phyloP scores from a whole-genome alignment of 495 filamentous ascomycete genomes.

The Hamigera avellanea region DNA sequence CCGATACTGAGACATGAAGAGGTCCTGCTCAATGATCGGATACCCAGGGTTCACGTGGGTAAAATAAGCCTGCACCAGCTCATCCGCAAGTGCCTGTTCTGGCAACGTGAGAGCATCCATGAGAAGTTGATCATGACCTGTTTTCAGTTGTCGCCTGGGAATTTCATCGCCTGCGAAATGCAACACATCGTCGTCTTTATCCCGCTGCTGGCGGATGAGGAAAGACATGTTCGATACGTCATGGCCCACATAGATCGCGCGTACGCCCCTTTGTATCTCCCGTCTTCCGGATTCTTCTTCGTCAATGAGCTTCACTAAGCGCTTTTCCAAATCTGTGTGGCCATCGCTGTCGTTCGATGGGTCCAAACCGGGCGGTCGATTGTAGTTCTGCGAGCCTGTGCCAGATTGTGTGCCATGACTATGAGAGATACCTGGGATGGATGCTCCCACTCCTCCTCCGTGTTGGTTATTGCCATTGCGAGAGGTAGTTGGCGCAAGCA shows the following conservation, averaged over 20 bases:
- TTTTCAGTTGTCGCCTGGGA: constrained; percentile 30
- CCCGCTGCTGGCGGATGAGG: constrained; percentile 36
- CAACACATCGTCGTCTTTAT: constrained; percentile 33
- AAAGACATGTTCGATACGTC: constrained; percentile 42
- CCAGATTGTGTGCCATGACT: background rate
- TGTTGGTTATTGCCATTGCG: background rate
- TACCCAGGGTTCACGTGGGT: constrained; percentile 32
- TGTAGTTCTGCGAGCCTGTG: background rate
- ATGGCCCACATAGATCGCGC: constrained; percentile 38
- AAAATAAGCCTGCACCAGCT: constrained; percentile 37
- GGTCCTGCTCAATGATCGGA: constrained; percentile 34
- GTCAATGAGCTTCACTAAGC: constrained; percentile 34
- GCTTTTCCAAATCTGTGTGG: constrained; percentile 29
- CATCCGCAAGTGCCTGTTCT: constrained; percentile 31
- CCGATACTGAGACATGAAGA: constrained; percentile 37
- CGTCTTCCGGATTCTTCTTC: constrained; percentile 29
- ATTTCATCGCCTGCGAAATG: constrained; percentile 39
- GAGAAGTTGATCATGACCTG: constrained; percentile 35
- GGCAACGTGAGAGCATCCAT: constrained; percentile 37
- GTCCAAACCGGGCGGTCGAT: background rate
- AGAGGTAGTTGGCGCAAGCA: background rate
- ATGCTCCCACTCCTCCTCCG: background rate
- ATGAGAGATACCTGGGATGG: background rate
- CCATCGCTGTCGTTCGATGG: constrained; percentile 15
- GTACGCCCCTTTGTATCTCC: constrained; percentile 34